Evolutionary conservation across 768 basidiomycete genomes (phyloP), one percentile per base, ranked within the genome.

Genomic region (Mrakia gelida): DNA sequence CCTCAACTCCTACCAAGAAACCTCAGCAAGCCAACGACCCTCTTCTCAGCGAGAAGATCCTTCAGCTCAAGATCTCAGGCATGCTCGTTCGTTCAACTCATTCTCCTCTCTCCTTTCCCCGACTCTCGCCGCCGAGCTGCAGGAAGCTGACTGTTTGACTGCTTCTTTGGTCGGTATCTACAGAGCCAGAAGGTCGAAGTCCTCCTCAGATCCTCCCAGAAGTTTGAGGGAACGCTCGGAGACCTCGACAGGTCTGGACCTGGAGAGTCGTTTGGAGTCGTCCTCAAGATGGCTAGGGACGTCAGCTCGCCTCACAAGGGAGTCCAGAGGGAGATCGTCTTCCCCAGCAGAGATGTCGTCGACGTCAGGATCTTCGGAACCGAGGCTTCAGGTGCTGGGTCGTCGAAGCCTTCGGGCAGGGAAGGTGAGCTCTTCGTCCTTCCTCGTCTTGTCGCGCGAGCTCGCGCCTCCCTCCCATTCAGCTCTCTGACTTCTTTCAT

Each of bases 171-270:
- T 43, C 45, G 7, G 11, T 5, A 18, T 41, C 34, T 68, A 0
- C 80, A 82, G 81, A 82, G 81, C 63, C 72, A 76, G 10, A 73
- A 77, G 30, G 81, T 83, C 26, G 61, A 75, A 32, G 79, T 80
- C 18, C 79, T 80, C 3, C 52, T 80, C 32, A 78, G 79, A 32
- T 76, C 75, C 5, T 80, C 80, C 0, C 30, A 63, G 6, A 73
- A 70, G 26, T 80, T 78, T 45, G 75, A 41, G n/a, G 82, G 81
- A 26, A 81, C 81, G 65, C 81, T 83, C 63, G 68, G 79, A 3
- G 74, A 79, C 3, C 79, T 80, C 8, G 80, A 78, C 32, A 62
- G 77, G 18, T 45, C 75, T 3, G 63, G 63, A 21, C 71, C 49
- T 49, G 80, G 80, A 3, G 75, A 71, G 65, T 80, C 81, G 70